Percentiles rank a stretch among this genome's conserved stretches.
Conservation (phyloP, 805 yeast species). For the Candida tallmaniae region DNA sequence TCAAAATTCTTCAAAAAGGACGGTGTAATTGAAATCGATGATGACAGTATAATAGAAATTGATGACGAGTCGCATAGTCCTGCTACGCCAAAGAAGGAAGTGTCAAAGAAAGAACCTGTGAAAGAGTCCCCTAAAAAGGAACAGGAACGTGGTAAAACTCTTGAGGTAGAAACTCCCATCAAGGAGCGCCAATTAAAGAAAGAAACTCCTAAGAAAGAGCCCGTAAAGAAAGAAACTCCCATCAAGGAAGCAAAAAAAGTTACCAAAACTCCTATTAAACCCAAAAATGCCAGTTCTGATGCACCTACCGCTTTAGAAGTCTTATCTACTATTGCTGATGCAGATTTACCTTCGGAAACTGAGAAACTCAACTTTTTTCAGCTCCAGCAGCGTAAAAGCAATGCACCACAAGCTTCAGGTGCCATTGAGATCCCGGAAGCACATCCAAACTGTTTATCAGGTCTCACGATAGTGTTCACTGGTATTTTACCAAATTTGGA, state of each 20-base stretch:
- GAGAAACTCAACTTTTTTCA: constrained; percentile 53
- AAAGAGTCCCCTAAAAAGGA: constrained; percentile 3
- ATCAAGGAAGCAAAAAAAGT: constrained; percentile 2
- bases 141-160: too few relatives aligned
- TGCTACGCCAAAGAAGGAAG: constrained; percentile 15
- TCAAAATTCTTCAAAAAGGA: constrained; percentile 1
- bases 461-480: constrained; percentile 89
- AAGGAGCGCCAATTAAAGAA: constrained; percentile 3
- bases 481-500: constrained; percentile 80
- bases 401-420: constrained; percentile 27
- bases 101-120: constrained; percentile 10
- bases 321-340: constrained; percentile 61
- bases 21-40: constrained; percentile 11
- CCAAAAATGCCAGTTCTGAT: constrained; percentile 5
- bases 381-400: constrained; percentile 29
- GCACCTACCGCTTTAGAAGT: constrained; percentile 18
- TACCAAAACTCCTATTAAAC: constrained; percentile 5
- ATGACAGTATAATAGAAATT: constrained; percentile 9
- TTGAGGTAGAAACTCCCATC: constrained; percentile 3
- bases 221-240: constrained; percentile 4
- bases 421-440: constrained; percentile 68
- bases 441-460: constrained; percentile 78
- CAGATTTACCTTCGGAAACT: constrained; percentile 53
- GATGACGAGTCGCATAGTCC: constrained; percentile 6
- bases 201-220: neutral